A percentile compares a stretch with the other conserved stretches of the same genome.
phyloP scores from a whole-genome alignment of 2,329 filamentous ascomycete genomes.

The Coniochaeta ligniaria region DNA sequence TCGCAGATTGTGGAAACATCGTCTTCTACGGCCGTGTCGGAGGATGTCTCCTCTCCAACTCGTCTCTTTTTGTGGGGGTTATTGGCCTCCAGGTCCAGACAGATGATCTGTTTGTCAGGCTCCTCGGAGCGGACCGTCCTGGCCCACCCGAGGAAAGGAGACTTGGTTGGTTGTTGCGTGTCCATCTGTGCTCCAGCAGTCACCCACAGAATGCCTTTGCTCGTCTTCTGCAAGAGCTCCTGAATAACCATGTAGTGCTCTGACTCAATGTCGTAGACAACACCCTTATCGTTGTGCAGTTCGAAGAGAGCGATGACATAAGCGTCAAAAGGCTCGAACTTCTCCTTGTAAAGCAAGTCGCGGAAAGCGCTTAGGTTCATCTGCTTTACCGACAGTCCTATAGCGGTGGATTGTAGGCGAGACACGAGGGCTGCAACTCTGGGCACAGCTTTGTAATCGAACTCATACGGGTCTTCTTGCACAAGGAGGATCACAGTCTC shows the following conservation, averaged over 20 bases:
- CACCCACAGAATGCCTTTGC: conserved; percentile 39
- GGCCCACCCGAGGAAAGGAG: conserved; percentile 36
- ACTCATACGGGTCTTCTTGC: background rate
- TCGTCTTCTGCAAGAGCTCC: conserved; percentile 23
- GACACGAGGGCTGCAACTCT: background rate
- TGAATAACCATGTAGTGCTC: conserved; percentile 32
- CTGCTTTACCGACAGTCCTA: background rate
- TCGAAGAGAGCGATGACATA: conserved; percentile 42
- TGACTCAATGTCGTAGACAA: conserved; percentile 31
- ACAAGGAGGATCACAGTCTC: background rate
- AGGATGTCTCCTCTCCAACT: background rate
- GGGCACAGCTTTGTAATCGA: background rate
- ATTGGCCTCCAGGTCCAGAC: conserved; percentile 29
- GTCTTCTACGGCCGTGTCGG: background rate
- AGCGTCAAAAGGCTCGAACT: conserved; percentile 12
- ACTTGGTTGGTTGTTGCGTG: conserved; percentile 23
- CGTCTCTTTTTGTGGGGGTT: background rate
- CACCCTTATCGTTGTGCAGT: conserved; percentile 16
- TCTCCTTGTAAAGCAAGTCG: background rate
- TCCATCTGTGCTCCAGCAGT: conserved; percentile 32
- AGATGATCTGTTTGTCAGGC: conserved; percentile 31
- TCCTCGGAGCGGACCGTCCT: conserved; percentile 44
- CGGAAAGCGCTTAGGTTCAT: background rate
- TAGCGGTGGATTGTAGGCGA: background rate
- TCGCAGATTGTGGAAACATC: conserved; percentile 11